These are phyloP conservation scores for Boeremia lycopersici DNA, from an alignment of 2,329 filamentous ascomycete genomes.

Conservation along the genomic window DNA sequence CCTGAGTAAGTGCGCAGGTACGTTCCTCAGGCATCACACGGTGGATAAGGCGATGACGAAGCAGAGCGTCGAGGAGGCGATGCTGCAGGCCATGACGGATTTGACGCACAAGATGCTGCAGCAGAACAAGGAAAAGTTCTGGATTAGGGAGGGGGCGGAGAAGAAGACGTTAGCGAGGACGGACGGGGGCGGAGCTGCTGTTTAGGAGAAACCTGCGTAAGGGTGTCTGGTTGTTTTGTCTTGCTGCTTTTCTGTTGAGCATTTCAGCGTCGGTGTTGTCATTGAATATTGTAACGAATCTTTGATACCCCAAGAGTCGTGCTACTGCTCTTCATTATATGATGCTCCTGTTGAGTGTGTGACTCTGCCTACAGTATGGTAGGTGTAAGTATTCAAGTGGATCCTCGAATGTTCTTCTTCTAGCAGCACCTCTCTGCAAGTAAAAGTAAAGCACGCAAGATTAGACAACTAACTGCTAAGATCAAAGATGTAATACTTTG, in stretches of 20 bases:
- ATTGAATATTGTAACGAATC: not conserved
- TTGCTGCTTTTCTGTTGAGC: not conserved
- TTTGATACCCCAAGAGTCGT: not conserved
- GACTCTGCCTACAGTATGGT: too few relatives aligned
- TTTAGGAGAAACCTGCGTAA: not conserved
- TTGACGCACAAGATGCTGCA: conserved; percentile 18
- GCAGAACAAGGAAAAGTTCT: conserved; percentile 14
- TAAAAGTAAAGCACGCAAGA: too few relatives aligned
- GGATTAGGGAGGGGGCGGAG: conserved; percentile 12
- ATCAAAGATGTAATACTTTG: too few relatives aligned
- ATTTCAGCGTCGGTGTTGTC: not conserved
- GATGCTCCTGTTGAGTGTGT: too few relatives aligned
- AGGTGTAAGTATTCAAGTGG: too few relatives aligned
- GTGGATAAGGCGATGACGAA: conserved; percentile 26
- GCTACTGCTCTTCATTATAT: too few relatives aligned
- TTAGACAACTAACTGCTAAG: too few relatives aligned
- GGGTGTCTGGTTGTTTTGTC: too few relatives aligned
- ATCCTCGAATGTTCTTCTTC: too few relatives aligned
- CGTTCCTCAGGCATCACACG: conserved; percentile 40
- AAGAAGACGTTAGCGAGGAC: not conserved
- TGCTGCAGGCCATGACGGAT: conserved; percentile 22
- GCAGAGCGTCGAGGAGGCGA: conserved; percentile 21
- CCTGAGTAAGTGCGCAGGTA: conserved; percentile 28
- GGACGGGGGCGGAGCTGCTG: not conserved
- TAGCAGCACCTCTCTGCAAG: too few relatives aligned